Base-by-base conservation (phyloP, 106 monocot genomes). In the Amphibolis antarctica region DNA sequence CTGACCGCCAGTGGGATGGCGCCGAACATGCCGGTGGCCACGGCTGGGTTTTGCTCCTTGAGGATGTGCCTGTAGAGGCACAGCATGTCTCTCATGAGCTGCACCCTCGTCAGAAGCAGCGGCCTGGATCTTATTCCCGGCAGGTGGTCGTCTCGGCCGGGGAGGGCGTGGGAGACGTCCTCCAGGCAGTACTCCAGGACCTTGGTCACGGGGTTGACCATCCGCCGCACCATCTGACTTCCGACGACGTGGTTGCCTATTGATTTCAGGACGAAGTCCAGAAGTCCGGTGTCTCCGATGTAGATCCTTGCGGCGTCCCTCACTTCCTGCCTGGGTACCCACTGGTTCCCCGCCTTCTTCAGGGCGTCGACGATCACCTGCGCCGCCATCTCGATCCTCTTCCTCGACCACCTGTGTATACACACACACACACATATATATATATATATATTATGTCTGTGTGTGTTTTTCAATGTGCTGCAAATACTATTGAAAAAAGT, bases 231-330 rank as follows among this genome's bases (percentile, higher is more conserved):
- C 44, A 90, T 63, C 65, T 90, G 80, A 58, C 78, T 84, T 0
- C 64, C 77, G 42, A 96, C 78, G 43, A 77, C 25, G 47, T 71
- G 72, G 64, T 90, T 73, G 48, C 89, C 86, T 62, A 96, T 62
- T 42, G 86, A 96, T 67, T 96, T 96, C 48, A 96, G 73, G 21
- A 96, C 96, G 61, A 84, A 96, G 60, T 96, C 96, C 29, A 96
- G 71, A 47, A 96, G 86, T 20, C 96, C 96, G 0, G 96, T 96
- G 75, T 90, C 96, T 13, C 96, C 96, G 55, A 96, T 84, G 52
- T 59, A 66, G 9, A 71, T 72, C 28, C 96, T 69, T 0, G 64
- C 82, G 73, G 47, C 86, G 74, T 45, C 82, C 28, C 60, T 74
- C 63, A 42, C 80, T 43, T 96, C 86, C 46, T 96, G 96, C 60